Percentiles rank a stretch among this genome's conserved stretches.
Conservation (phyloP, 139 green algal genomes). For the Coccomyxa sp. region DNA sequence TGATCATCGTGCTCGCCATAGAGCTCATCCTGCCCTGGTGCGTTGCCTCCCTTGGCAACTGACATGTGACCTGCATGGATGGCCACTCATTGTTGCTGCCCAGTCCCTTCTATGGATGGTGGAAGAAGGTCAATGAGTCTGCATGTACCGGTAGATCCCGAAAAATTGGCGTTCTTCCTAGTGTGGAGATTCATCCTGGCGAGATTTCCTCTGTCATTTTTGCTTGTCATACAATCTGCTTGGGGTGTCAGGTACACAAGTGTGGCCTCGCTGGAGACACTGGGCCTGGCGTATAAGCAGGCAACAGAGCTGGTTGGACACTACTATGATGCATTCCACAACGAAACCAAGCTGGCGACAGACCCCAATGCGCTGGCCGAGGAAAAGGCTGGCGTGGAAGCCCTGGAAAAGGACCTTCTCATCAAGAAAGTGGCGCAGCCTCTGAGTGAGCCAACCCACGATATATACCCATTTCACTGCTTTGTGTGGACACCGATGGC, state of each 20-base stretch:
- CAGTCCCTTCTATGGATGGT: neutral
- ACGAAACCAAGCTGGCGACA: neutral
- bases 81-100: neutral
- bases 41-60: neutral
- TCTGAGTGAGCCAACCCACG: neutral
- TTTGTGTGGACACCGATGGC: too few species aligned
- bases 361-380: neutral
- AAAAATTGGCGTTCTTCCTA: neutral
- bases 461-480: neutral
- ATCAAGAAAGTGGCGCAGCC: neutral
- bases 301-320: neutral
- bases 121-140: neutral
- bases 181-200: neutral
- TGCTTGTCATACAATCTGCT: neutral
- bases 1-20: neutral
- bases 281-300: neutral
- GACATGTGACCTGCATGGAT: neutral
- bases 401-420: neutral
- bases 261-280: neutral
- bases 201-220: too few species aligned
- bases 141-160: too few species aligned
- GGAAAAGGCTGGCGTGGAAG: neutral
- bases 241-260: constrained; percentile 3
- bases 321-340: neutral
- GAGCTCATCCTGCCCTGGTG: constrained; percentile 10